A percentile compares a stretch with the other conserved stretches of the same genome.
Evolutionary conservation across 257 asterid genomes (phyloP).

Genomic region (Scutellaria baicalensis): DNA sequence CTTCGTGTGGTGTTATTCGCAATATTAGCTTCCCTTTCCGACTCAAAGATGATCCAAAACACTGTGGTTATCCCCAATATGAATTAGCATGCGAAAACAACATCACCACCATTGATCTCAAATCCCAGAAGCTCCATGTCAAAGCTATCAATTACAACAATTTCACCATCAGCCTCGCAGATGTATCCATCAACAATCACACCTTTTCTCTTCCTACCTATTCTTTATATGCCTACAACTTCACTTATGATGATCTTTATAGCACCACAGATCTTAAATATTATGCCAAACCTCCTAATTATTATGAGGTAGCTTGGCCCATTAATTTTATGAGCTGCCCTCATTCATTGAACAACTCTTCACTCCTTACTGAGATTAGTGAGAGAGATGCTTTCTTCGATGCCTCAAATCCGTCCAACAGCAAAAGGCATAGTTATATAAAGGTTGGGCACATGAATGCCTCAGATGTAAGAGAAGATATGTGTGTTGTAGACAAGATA

Average conservation of each 20-base stretch:
- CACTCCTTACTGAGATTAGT: background rate
- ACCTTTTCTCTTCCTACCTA: background rate
- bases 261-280: background rate
- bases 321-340: background rate
- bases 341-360: background rate
- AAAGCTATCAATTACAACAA: too few species aligned
- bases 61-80: too few species aligned
- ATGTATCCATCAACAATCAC: background rate
- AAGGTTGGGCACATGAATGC: background rate
- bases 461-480: background rate
- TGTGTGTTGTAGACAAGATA: background rate
- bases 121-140: too few species aligned
- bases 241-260: background rate
- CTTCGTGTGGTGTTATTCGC: too few species aligned
- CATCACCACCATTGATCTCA: too few species aligned
- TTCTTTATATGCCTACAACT: background rate
- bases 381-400: too few species aligned
- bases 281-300: too few species aligned
- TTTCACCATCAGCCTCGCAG: too few species aligned
- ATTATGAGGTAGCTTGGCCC: background rate
- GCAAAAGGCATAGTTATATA: background rate
- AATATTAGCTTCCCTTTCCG: too few species aligned
- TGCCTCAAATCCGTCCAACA: too few species aligned
- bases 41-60: too few species aligned
- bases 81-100: too few species aligned